Base-by-base conservation (phyloP, 2,329 filamentous ascomycete species). In the Ceratocystis alfenasii region DNA sequence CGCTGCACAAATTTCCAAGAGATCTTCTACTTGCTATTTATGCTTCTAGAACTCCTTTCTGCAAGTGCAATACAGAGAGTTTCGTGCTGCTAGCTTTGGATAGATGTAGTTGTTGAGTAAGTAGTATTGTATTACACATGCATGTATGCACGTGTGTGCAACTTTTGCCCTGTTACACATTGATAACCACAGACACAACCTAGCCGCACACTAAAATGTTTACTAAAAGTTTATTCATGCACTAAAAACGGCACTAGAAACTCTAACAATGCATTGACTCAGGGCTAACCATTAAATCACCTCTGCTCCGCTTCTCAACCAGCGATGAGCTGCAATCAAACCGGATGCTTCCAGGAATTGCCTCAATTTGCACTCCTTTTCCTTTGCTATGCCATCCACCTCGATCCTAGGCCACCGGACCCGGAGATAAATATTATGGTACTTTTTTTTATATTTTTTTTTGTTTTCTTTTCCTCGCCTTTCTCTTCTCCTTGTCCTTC, bases 201-300 rank as follows among this genome's bases (percentile, higher is more conserved):
- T 33, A 57, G 22, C 28, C 53, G 28, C 53, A 30, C 53, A 57
- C 53, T 57, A 57, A 57, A 57, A 57, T 25, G 12, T 57, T 57
- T 30, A 57, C 53, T 57, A 57, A 57, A 57, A 57, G 53, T 33
- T 57, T 57, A 57, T 57, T 57, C 53, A 57, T 57, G 28, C 53
- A 33, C 53, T 57, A 57, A 57, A 57, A 57, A 57, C 12, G 28
- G 28, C 53, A 57, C 53, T 57, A 57, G 12, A 25, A 57, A 57
- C 53, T 57, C 53, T 57, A 57, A 57, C 25, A 57, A 57, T 33
- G 53, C 53, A 25, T 53, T 53, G 48, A 53, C 48, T 53, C 20
- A 15, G 48, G 48, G 20, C 48, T 25, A 53, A n/a, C 45, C 46
- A 22, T 25, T 22, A 50, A 20, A 22, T 50, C 17, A n/a, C 8